A percentile compares a stretch with the other conserved stretches of the same genome.
Evolutionary conservation across 192 early-diverging fungal species (phyloP).

Genomic region (Backusella parvicylindrica): DNA sequence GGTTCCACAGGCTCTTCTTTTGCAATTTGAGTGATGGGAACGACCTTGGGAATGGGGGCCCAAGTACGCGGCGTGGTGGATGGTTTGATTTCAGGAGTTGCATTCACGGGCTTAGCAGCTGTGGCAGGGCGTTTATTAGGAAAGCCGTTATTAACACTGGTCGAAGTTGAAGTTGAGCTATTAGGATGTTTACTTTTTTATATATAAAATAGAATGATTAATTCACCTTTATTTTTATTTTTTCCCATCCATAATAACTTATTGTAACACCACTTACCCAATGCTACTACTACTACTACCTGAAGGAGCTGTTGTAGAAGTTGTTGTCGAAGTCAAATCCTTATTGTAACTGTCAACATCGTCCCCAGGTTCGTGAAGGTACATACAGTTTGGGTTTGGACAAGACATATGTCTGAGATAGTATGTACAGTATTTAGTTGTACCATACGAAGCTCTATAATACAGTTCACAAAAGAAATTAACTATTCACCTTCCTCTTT

Average conservation of each 20-base stretch:
- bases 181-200: conserved; percentile 6
- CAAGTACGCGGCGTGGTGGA: conserved; percentile 9
- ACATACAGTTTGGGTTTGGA: conserved; percentile 93
- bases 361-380: conserved; percentile 90
- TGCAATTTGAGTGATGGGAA: background rate
- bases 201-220: background rate
- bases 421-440: conserved; percentile 98
- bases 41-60: conserved; percentile 23
- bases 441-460: conserved; percentile 87
- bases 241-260: background rate
- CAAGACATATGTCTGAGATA: conserved; percentile 89
- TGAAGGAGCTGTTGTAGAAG: background rate
- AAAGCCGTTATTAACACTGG: background rate
- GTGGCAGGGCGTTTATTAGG: conserved; percentile 6
- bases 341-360: conserved; percentile 92
- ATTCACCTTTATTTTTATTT: background rate
- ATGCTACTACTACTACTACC: background rate
- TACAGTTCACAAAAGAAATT: background rate
- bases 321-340: conserved; percentile 46
- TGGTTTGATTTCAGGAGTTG: background rate
- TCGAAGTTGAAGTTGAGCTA: background rate
- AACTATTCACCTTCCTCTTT: background rate
- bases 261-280: conserved; percentile 1
- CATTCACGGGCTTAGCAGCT: background rate
- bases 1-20: background rate